These are phyloP conservation scores for Dionaea muscipula DNA, from an alignment of 179 eudicot species.

Conservation along the genomic window DNA sequence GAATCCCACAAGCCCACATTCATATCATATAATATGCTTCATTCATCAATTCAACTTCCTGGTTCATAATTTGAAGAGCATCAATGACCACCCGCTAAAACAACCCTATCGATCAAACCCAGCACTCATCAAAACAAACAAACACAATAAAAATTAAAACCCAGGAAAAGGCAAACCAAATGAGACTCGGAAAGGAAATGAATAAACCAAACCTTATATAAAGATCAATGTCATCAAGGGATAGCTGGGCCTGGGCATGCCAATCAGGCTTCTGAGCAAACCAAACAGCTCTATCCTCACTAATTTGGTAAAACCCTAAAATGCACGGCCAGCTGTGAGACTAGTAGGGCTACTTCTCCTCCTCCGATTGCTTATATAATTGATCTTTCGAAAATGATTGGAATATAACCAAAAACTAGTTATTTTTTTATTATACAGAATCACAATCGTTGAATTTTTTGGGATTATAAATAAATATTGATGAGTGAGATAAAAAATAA, in stretches of 20 bases:
- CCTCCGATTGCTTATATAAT: no score
- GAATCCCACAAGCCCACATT: no score
- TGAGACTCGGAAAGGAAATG: no score
- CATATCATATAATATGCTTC: no score
- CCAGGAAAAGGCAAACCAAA: neutral
- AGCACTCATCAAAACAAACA: neutral
- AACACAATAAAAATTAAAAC: neutral
- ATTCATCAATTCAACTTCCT: no score
- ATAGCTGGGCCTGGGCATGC: constrained; percentile 78
- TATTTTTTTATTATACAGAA: no score
- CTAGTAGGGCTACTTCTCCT: constrained; percentile 76
- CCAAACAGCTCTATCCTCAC: constrained; percentile 84
- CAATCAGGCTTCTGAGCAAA: constrained; percentile 59
- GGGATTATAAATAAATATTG: no score
- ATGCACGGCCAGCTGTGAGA: constrained; percentile 82
- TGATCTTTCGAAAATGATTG: no score
- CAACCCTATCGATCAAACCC: constrained; percentile 5
- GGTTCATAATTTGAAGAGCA: neutral
- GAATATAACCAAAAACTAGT: no score
- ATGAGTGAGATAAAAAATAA: no score
- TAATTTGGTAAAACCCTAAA: constrained; percentile 63
- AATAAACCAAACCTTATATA: constrained; percentile 51
- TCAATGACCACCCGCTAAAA: neutral
- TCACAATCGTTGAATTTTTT: no score
- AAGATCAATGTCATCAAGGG: constrained; percentile 79